These are phyloP conservation scores for Aspergillus ustus DNA, from an alignment of 2,329 filamentous ascomycete species.

Conservation along the genomic window DNA sequence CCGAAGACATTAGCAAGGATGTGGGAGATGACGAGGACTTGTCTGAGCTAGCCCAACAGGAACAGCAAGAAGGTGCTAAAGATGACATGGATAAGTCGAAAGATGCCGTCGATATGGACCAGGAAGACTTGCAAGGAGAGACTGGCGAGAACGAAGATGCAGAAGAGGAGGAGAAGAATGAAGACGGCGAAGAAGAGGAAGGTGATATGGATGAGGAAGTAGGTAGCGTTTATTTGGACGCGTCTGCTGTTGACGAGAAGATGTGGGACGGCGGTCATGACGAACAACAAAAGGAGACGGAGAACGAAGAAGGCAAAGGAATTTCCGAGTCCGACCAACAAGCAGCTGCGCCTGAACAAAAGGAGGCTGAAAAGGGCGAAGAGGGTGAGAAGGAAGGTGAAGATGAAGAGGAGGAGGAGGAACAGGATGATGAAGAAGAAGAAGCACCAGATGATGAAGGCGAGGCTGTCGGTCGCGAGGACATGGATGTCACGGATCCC, in stretches of 20 bases:
- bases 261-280: slow-evolving; percentile 90
- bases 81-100: slow-evolving; percentile 52
- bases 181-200: slow-evolving; percentile 67
- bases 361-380: slow-evolving; percentile 50
- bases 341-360: slow-evolving; percentile 55
- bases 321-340: slow-evolving; percentile 62
- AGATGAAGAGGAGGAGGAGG: slow-evolving; percentile 63
- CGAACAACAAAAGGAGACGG: slow-evolving; percentile 69
- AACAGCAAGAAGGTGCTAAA: slow-evolving; percentile 63
- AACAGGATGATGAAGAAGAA: slow-evolving; percentile 56
- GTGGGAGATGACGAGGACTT: slow-evolving; percentile 92
- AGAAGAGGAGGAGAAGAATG: slow-evolving; percentile 58
- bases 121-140: slow-evolving; percentile 88
- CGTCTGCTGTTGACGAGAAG: slow-evolving; percentile 92
- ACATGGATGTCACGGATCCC: slow-evolving; percentile 70
- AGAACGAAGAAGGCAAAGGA: slow-evolving; percentile 71
- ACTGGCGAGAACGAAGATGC: slow-evolving; percentile 63
- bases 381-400: slow-evolving; percentile 50
- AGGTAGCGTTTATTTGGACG: slow-evolving; percentile 86
- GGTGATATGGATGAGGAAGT: slow-evolving; percentile 80
- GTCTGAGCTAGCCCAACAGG: slow-evolving; percentile 85
- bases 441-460: slow-evolving; percentile 62
- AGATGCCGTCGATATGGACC: slow-evolving; percentile 64
- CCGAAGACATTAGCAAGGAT: slow-evolving; percentile 97
- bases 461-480: slow-evolving; percentile 65